Base-by-base conservation (phyloP, 352 stramenopile genomes). In the Thraustotheca clavata region DNA sequence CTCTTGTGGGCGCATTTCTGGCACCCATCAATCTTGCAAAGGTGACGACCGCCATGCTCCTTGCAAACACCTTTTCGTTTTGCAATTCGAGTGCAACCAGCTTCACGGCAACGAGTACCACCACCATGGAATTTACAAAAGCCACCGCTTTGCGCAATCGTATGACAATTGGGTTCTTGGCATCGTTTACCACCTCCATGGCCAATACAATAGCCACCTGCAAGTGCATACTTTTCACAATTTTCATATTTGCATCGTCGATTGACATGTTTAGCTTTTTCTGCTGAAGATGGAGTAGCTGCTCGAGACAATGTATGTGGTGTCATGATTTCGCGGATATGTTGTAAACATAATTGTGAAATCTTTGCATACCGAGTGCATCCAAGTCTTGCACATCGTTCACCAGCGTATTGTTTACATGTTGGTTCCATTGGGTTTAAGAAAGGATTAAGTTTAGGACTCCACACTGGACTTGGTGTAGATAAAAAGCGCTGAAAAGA, bases 11-110 rank as follows among this genome's bases (percentile, higher is more conserved):
- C 84, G 43, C 82, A 91, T 71, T 93, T 93, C 41, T 83, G 68
- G 67, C 84, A 93, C 40, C 82, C 84, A 8, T 81, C 71, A 73
- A 90, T 86, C 66, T 91, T 91, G 72, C 86, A 95, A 27, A 90
- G 86, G 69, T 92, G 81, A 27, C 86, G 79, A 2, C 86, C 86
- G 34, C 86, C 86, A 68, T 95, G 86, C 54, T 90, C 82, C 80
- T 91, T 91, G 69, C 86, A 95, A 0, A 95, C 77, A 0, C 86
- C 84, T 68, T 90, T 91, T 50, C 81, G 80, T 61, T 83, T 75
- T 36, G 82, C 81, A 35, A 76, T 75, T 67, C 90, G 88, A 9
- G n/a, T 18, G 69, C 84, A 93, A 60, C 83, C 67, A 24, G 80
- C 78, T 27, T 80, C 76, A n/a, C 83, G 83, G 63, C 81, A 90